phyloP scores from a whole-genome alignment of 108 stramenopile species.

The Skeletonema grethae region DNA sequence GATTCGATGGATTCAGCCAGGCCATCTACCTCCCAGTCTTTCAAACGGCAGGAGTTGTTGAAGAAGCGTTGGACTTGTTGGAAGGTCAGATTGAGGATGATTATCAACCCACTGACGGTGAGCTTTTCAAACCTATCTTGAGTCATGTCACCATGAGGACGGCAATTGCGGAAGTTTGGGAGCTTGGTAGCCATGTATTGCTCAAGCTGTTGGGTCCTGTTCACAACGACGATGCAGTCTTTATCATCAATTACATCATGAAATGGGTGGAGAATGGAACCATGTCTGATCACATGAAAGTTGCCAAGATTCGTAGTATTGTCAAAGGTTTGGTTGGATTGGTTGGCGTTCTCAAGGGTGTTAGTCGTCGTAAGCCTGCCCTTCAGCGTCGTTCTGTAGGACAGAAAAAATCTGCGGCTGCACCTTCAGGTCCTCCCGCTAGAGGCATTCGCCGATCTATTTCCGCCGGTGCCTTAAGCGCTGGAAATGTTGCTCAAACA shows the following conservation, averaged over 20 bases:
- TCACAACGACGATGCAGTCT: slow-evolving; percentile 82
- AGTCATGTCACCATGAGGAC: slow-evolving; percentile 88
- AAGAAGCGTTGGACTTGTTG: slow-evolving; percentile 83
- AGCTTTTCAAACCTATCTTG: slow-evolving; percentile 82
- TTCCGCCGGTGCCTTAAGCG: slow-evolving; percentile 60
- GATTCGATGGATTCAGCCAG: slow-evolving; percentile 93
- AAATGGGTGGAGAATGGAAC: slow-evolving; percentile 81
- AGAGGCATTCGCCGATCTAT: slow-evolving; percentile 65
- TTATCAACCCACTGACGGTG: slow-evolving; percentile 66
- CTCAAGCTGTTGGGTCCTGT: slow-evolving; percentile 79
- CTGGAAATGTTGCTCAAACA: slow-evolving; percentile 44
- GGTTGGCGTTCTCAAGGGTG: slow-evolving; percentile 73
- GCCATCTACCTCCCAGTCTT: slow-evolving; percentile 97
- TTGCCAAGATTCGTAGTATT: slow-evolving; percentile 63
- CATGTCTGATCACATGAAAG: slow-evolving; percentile 60
- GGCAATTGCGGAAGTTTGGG: slow-evolving; percentile 97
- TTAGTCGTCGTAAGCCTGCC: slow-evolving; percentile 73
- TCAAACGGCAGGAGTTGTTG: slow-evolving; percentile 96
- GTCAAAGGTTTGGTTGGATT: slow-evolving; percentile 64
- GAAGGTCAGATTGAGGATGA: slow-evolving; percentile 77
- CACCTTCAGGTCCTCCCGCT: slow-evolving; percentile 39
- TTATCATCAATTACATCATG: slow-evolving; percentile 67
- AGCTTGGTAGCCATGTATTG: slow-evolving; percentile 86
- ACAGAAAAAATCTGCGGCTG: slow-evolving; percentile 44
- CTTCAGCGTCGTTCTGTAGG: slow-evolving; percentile 41